Conservation (phyloP, 352 stramenopile genomes). For the Pythium monospermum region DNA sequence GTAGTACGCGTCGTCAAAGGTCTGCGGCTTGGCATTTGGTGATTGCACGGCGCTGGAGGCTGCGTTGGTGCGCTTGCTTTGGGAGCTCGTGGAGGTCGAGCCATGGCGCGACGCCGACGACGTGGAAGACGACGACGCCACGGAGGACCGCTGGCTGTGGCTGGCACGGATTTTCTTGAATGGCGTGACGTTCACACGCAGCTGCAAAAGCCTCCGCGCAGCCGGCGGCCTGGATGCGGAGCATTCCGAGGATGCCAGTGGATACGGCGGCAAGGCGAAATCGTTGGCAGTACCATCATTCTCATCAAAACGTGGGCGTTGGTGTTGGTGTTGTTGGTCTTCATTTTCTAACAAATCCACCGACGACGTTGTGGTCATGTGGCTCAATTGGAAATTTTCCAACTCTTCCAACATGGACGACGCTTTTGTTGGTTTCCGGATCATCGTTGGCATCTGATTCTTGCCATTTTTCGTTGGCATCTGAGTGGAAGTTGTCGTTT, state of each 20-base stretch:
- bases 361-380: conserved; percentile 17
- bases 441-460: not conserved
- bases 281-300: not conserved
- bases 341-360: conserved; percentile 22
- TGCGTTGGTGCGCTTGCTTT: conserved; percentile 13
- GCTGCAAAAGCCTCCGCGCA: conserved; percentile 15
- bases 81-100: not conserved
- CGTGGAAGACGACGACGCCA: conserved; percentile 4
- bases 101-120: not conserved
- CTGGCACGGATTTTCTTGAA: no score
- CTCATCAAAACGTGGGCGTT: conserved; percentile 3
- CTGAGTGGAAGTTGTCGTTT: not conserved
- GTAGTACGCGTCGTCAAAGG: conserved; percentile 67
- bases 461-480: not conserved
- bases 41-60: conserved; percentile 11
- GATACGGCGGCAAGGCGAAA: not conserved
- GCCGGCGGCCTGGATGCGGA: not conserved
- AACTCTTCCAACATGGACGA: conserved; percentile 55
- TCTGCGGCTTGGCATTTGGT: conserved; percentile 13
- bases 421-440: no score
- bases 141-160: conserved; percentile 8
- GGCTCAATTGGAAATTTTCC: conserved; percentile 46
- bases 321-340: not conserved
- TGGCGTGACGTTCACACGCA: conserved; percentile 18
- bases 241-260: not conserved